Conservation (phyloP, 2,329 filamentous ascomycete genomes). For the Fusarium sp. region DNA sequence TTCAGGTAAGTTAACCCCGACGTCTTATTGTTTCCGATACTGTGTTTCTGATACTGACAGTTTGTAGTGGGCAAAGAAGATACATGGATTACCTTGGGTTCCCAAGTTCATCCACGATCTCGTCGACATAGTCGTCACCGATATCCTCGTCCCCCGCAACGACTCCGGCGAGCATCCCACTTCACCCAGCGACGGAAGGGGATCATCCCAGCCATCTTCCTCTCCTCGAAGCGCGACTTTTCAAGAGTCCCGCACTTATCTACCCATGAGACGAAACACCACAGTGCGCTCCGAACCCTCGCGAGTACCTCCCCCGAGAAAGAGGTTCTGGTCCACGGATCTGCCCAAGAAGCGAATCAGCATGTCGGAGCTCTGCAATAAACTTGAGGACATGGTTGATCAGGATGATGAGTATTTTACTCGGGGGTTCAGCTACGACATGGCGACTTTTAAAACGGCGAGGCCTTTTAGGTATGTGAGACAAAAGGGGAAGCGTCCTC, state of each 20-base stretch:
- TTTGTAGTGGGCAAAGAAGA: background rate
- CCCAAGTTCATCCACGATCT: background rate
- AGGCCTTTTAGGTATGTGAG: background rate
- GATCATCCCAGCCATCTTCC: background rate
- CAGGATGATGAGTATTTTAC: background rate
- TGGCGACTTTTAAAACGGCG: background rate
- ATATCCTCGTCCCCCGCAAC: background rate
- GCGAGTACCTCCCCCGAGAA: background rate
- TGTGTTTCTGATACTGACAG: background rate
- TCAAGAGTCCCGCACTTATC: background rate
- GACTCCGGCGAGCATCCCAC: background rate
- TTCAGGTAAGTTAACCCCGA: background rate
- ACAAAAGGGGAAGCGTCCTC: background rate
- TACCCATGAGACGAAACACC: background rate
- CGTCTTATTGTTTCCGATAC: background rate
- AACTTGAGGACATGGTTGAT: background rate
- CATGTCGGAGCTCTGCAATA: background rate
- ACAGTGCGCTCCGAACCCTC: background rate
- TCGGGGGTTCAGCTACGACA: background rate
- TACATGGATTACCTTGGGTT: background rate
- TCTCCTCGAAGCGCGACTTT: background rate
- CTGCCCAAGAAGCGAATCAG: background rate
- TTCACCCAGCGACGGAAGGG: background rate
- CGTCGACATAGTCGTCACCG: background rate
- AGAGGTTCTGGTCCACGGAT: background rate